Evolutionary conservation across 495 filamentous ascomycete species (phyloP), one percentile per base, ranked within the genome.

Genomic region (Annulohypoxylon moriforme): DNA sequence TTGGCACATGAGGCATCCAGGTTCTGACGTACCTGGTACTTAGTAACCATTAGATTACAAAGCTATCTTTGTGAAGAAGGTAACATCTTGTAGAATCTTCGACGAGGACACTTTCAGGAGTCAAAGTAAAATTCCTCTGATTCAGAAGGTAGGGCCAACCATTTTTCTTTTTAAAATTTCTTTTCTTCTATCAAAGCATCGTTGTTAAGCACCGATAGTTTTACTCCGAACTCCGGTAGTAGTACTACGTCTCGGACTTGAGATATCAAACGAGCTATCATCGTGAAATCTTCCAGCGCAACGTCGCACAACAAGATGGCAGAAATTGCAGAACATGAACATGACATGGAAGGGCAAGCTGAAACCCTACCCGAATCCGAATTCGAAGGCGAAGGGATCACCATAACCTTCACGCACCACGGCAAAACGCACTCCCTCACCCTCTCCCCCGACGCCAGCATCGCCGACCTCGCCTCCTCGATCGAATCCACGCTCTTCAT

Each of bases 401-500:
- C 76, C 68, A 77, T 92, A 20, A 85, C 79, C 20, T 74, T 93
- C 60, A 80, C 82, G 64, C 86, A 92, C 77, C 89, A 89, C 75
- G 86, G 87, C 24, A 79, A 78, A 9, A 67, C 78, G 8, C 79
- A 84, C 53, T 81, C 77, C 27, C 77, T 87, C 60, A 68, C 77
- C 20, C 81, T 89, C 65, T 64, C 80, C 6, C 57, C 76, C 8
- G 74, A 81, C 64, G 80, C 86, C 25, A 90, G 87, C 8, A 79
- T 90, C 52, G 55, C 85, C 76, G 90, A 93, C 81, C 90, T 96
- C 67, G 84, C 87, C 25, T 61, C 80, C 57, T 72, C 76, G 25
- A 85, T 92, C 69, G 77, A 88, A 55, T 71, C 76, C 24, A 76
- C 72, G 27, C 84, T 94, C 29, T 85, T 85, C 60, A 90, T 96